A percentile compares a stretch with the other conserved stretches of the same genome.
Conservation (phyloP, 441 rosid genomes). For the Raphanus hybrid region DNA sequence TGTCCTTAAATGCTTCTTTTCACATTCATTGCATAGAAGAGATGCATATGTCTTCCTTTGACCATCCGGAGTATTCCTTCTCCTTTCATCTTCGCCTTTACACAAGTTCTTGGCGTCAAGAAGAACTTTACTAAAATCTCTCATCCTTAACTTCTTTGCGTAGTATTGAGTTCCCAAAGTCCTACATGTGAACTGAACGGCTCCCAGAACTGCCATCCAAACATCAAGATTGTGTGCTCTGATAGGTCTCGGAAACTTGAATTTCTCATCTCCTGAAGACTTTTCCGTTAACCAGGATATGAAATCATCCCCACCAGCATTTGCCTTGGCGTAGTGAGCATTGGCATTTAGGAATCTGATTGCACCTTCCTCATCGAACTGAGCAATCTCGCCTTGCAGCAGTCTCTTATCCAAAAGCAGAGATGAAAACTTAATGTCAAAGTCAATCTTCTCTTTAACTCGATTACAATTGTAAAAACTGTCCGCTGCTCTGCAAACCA, state of each 20-base stretch:
- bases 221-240: constrained; percentile 14
- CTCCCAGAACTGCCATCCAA: constrained; percentile 25
- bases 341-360: constrained; percentile 9
- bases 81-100: constrained; percentile 11
- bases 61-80: constrained; percentile 12
- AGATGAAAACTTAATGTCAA: constrained; percentile 22
- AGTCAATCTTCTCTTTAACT: constrained; percentile 28
- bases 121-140: constrained; percentile 2
- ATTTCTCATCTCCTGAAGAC: constrained; percentile 2
- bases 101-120: not conserved
- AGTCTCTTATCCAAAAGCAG: constrained; percentile 36
- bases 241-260: constrained; percentile 16
- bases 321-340: constrained; percentile 23
- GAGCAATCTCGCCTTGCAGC: constrained; percentile 19
- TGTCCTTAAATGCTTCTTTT: not conserved
- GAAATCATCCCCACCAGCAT: constrained; percentile 26
- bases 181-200: constrained; percentile 24
- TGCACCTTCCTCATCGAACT: constrained; percentile 30
- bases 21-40: constrained; percentile 24
- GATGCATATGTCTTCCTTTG: constrained; percentile 20
- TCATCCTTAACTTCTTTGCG: constrained; percentile 14
- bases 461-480: constrained; percentile 4
- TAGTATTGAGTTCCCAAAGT: constrained; percentile 19
- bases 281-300: constrained; percentile 24
- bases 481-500: constrained; percentile 19